A percentile compares a stretch with the other conserved stretches of the same genome.
Evolutionary conservation across 1,284 basidiomycete genomes (phyloP).

Genomic region (Ceratobasidium sp.): DNA sequence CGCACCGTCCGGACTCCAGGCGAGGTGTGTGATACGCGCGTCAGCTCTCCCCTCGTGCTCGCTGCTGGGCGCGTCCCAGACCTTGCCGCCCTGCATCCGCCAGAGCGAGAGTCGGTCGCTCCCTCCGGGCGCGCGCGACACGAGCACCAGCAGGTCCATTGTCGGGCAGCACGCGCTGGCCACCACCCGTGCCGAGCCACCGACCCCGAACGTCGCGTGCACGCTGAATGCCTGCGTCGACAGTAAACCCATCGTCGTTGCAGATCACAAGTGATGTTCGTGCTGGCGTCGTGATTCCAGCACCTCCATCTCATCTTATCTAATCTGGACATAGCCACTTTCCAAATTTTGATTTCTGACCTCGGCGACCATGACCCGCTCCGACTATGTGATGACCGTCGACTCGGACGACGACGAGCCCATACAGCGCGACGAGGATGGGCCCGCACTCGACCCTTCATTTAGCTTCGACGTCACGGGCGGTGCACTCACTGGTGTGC

Average conservation of each 20-base stretch:
- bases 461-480: slow-evolving; percentile 85
- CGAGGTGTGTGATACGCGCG: slow-evolving; percentile 64
- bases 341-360: slow-evolving; percentile 19
- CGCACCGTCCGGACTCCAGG: slow-evolving; percentile 84
- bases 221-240: slow-evolving; percentile 16
- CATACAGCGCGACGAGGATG: slow-evolving; percentile 59
- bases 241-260: slow-evolving; percentile 27
- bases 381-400: slow-evolving; percentile 83
- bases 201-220: slow-evolving; percentile 37
- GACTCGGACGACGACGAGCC: slow-evolving; percentile 77
- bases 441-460: slow-evolving; percentile 76
- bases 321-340: slow-evolving; percentile 22
- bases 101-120: slow-evolving; percentile 74
- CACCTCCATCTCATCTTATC: slow-evolving; percentile 16
- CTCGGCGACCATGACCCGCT: slow-evolving; percentile 44
- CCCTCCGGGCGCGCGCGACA: slow-evolving; percentile 70
- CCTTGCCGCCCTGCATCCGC: slow-evolving; percentile 80
- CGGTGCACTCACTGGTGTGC: slow-evolving; percentile 67
- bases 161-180: slow-evolving; percentile 75
- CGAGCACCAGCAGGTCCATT: slow-evolving; percentile 77
- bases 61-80: slow-evolving; percentile 71
- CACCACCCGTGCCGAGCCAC: slow-evolving; percentile 3
- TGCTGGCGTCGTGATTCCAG: slow-evolving; percentile 16
- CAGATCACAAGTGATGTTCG: slow-evolving; percentile 35
- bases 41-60: slow-evolving; percentile 55